Percentiles rank a stretch among this genome's conserved stretches.
phyloP scores from a whole-genome alignment of 2,329 filamentous ascomycete species.

The Colletotrichum shisoi region DNA sequence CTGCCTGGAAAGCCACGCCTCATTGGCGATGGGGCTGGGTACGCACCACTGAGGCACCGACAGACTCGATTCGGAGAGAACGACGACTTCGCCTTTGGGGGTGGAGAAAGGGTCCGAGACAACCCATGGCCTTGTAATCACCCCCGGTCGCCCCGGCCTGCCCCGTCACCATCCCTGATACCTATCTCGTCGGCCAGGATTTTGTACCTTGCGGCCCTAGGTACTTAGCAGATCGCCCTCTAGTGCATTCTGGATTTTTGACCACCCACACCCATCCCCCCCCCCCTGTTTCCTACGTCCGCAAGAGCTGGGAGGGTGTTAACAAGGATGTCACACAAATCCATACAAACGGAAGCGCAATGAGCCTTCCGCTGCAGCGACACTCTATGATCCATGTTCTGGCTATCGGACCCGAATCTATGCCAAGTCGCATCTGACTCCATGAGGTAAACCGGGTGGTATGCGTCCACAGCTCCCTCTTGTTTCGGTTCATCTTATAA shows the following conservation, averaged over 20 bases:
- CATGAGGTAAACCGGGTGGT: slow-evolving; percentile 8
- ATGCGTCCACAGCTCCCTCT: slow-evolving; percentile 22
- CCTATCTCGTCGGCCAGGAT: slow-evolving; percentile 18
- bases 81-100: slow-evolving; percentile 26
- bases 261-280: slow-evolving; percentile 26
- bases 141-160: slow-evolving; percentile 30
- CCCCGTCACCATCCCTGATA: slow-evolving; percentile 32
- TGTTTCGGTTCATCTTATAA: slow-evolving; percentile 32
- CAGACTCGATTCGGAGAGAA: slow-evolving; percentile 16
- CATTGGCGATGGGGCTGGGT: slow-evolving; percentile 16
- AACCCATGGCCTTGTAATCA: slow-evolving; percentile 30
- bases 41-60: slow-evolving; percentile 8
- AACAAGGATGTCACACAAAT: slow-evolving; percentile 28
- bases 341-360: slow-evolving; percentile 33
- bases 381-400: slow-evolving; percentile 29
- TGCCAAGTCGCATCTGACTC: slow-evolving; percentile 28
- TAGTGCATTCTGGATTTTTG: slow-evolving; percentile 22
- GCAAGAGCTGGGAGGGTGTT: slow-evolving; percentile 34
- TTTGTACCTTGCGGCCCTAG: slow-evolving; percentile 35
- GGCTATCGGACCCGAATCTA: slow-evolving; percentile 36
- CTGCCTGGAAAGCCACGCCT: slow-evolving; percentile 22
- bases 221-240: slow-evolving; percentile 32
- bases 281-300: slow-evolving; percentile 32
- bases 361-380: slow-evolving; percentile 36
- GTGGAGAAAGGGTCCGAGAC: slow-evolving; percentile 39